A percentile compares a stretch with the other conserved stretches of the same genome.
These are phyloP conservation scores for Pleurotus platypus DNA, from an alignment of 768 basidiomycete species.

Conservation along the genomic window DNA sequence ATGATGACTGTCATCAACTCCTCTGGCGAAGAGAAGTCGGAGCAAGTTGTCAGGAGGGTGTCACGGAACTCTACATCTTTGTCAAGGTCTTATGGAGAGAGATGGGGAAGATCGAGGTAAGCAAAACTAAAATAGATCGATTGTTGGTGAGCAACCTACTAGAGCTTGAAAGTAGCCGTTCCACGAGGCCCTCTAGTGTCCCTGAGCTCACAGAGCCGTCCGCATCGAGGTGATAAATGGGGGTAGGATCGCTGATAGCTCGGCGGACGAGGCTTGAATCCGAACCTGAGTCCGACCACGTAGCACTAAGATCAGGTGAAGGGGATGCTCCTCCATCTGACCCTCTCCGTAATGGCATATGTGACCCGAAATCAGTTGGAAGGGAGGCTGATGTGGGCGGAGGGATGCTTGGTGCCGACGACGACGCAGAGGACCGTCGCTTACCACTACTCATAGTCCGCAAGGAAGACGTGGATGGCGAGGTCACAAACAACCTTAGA, in stretches of 20 bases:
- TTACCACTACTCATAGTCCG: not conserved
- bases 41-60: constrained; percentile 36
- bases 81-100: constrained; percentile 20
- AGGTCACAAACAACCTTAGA: not conserved
- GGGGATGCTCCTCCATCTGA: constrained; percentile 3
- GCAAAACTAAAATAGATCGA: not conserved
- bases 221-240: constrained; percentile 21
- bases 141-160: constrained; percentile 19
- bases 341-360: not conserved
- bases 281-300: constrained; percentile 18
- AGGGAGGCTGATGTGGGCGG: constrained; percentile 1
- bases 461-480: not conserved
- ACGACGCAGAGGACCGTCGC: constrained; percentile 1
- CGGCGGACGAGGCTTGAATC: constrained; percentile 15
- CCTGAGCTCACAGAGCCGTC: constrained; percentile 32
- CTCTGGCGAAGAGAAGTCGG: constrained; percentile 38
- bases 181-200: constrained; percentile 39
- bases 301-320: constrained; percentile 10
- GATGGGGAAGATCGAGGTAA: not conserved
- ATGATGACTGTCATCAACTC: constrained; percentile 33
- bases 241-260: constrained; percentile 20
- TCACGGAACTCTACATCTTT: constrained; percentile 35
- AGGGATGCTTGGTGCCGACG: not conserved
- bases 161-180: constrained; percentile 32
- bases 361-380: not conserved